Conservation (phyloP, 2,329 filamentous ascomycete genomes). For the Cladosporium sp. region DNA sequence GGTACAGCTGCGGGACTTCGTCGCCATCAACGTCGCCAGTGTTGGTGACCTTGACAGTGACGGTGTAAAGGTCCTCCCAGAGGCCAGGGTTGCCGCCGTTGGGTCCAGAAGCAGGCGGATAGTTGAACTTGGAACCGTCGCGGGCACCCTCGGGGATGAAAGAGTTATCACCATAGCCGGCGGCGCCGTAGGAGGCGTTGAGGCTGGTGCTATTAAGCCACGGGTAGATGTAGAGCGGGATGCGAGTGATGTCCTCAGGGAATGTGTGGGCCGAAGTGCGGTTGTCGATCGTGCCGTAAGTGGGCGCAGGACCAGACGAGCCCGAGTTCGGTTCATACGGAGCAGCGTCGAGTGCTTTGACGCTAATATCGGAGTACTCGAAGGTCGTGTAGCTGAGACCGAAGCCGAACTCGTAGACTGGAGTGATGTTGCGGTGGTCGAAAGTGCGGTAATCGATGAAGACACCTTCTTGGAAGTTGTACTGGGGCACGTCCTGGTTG, state of each 20-base stretch:
- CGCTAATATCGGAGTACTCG: constrained; percentile 60
- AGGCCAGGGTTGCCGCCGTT: constrained; percentile 57
- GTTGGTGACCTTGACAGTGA: constrained; percentile 67
- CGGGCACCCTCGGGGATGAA: constrained; percentile 59
- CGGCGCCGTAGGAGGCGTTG: constrained; percentile 51
- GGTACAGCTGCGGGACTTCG: constrained; percentile 67
- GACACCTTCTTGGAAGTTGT: constrained; percentile 67
- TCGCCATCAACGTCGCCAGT: constrained; percentile 60
- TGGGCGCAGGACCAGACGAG: constrained; percentile 57
- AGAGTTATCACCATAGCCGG: constrained; percentile 55
- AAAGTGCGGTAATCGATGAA: constrained; percentile 76
- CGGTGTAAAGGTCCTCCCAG: constrained; percentile 64
- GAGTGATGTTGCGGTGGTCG: constrained; percentile 48
- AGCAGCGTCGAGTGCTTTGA: constrained; percentile 42
- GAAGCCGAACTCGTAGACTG: constrained; percentile 73
- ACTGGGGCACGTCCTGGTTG: constrained; percentile 66
- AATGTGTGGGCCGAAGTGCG: constrained; percentile 51
- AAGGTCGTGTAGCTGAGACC: constrained; percentile 76
- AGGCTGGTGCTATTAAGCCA: constrained; percentile 62
- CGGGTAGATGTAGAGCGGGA: constrained; percentile 61
- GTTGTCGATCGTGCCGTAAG: constrained; percentile 59
- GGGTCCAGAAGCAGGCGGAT: constrained; percentile 60
- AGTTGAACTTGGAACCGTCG: constrained; percentile 53
- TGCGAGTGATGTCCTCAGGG: constrained; percentile 54
- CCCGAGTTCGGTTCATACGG: constrained; percentile 58